phyloP scores from a whole-genome alignment of 1,139 yeast genomes.

The Kodamaea anthophila region DNA sequence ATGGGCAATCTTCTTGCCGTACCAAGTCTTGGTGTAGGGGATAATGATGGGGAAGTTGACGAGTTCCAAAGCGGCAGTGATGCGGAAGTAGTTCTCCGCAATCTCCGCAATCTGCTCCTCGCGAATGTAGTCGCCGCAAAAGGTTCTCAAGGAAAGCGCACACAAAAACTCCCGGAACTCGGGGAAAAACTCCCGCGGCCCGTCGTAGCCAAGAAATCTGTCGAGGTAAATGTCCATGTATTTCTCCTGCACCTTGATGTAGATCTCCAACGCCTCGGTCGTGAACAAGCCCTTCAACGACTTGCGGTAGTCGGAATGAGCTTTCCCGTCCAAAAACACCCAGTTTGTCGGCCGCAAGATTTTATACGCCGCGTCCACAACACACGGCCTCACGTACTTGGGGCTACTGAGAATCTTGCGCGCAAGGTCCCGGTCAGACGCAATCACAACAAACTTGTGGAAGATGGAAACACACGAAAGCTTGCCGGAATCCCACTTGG shows the following conservation, averaged over 20 bases:
- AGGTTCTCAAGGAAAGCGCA: constrained; percentile 85
- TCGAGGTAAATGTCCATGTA: constrained; percentile 78
- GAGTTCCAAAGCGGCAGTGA: constrained; percentile 92
- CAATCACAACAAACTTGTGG: constrained; percentile 96
- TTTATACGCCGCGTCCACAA: constrained; percentile 92
- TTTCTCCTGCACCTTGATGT: constrained; percentile 77
- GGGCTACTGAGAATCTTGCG: constrained; percentile 86
- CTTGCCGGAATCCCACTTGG: constrained; percentile 93
- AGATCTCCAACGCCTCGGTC: constrained; percentile 71
- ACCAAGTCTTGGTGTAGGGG: constrained; percentile 97
- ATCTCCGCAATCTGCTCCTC: constrained; percentile 81
- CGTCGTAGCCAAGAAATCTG: constrained; percentile 52
- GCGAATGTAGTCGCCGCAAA: constrained; percentile 92
- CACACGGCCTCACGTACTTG: constrained; percentile 89
- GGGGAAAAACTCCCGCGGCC: constrained; percentile 75
- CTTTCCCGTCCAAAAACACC: constrained; percentile 96
- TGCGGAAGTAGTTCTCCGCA: constrained; percentile 85
- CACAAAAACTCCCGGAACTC: constrained; percentile 94
- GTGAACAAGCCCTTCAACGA: constrained; percentile 87
- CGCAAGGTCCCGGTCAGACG: constrained; percentile 83
- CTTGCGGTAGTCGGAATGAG: constrained; percentile 86
- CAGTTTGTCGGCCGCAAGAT: constrained; percentile 92
- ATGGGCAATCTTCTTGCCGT: constrained; percentile 90
- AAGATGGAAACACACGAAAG: constrained; percentile 93
- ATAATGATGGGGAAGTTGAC: constrained; percentile 95